Conservation (phyloP, 1,139 yeast genomes). For the Meyerozyma sp. region DNA sequence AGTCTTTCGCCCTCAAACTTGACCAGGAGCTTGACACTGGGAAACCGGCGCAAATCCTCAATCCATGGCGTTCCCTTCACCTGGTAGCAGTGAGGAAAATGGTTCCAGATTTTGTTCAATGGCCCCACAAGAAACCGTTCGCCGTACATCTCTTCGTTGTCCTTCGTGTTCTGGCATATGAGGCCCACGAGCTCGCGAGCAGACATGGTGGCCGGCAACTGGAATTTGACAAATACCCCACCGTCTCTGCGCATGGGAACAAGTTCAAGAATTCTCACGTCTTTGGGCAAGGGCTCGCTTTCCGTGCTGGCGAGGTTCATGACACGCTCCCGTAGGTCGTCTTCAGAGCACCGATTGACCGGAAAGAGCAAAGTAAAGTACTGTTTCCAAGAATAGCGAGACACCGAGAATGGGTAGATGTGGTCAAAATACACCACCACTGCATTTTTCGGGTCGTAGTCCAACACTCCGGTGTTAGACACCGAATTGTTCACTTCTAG, state of each 20-base stretch:
- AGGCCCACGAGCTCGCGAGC: conserved; percentile 46
- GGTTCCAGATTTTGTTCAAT: conserved; percentile 12
- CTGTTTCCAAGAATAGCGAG: conserved; percentile 18
- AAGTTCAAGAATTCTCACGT: conserved; percentile 31
- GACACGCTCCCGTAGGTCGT: conserved; percentile 18
- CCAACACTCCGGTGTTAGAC: conserved; percentile 41
- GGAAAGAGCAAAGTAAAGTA: conserved; percentile 16
- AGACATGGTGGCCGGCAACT: conserved; percentile 47
- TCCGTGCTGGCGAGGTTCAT: conserved; percentile 15
- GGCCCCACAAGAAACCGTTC: conserved; percentile 23
- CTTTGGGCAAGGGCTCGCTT: conserved; percentile 27
- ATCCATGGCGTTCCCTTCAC: conserved; percentile 96
- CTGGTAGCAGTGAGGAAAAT: conserved; percentile 48
- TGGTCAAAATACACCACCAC: conserved; percentile 53
- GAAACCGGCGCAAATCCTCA: conserved; percentile 79
- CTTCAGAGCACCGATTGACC: conserved; percentile 11
- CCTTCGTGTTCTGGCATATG: conserved; percentile 45
- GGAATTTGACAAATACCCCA: conserved; percentile 83
- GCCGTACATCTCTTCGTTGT: conserved; percentile 21
- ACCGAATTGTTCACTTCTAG: conserved; percentile 32
- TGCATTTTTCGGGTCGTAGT: conserved; percentile 30
- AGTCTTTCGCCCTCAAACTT: conserved; percentile 69
- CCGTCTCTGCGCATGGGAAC: conserved; percentile 80
- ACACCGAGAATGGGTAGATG: conserved; percentile 35
- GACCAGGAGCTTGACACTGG: conserved; percentile 58